phyloP scores from a whole-genome alignment of 345 rosid genomes.

The Bretschneidera sinensis region DNA sequence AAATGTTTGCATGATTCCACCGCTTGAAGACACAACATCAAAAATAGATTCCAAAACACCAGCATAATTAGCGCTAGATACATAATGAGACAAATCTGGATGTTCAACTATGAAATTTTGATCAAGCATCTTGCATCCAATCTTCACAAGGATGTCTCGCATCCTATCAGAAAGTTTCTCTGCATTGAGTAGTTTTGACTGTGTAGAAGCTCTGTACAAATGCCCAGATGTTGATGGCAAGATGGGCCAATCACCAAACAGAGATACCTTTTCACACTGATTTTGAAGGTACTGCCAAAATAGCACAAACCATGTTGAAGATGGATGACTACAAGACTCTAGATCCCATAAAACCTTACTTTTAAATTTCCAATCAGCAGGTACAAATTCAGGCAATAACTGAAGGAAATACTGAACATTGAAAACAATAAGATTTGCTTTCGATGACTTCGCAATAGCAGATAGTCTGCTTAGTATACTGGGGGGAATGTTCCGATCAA shows the following conservation, averaged over 20 bases:
- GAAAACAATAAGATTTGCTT: slow-evolving; percentile 58
- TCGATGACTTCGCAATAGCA: slow-evolving; percentile 60
- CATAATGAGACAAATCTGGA: slow-evolving; percentile 64
- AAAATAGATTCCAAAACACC: slow-evolving; percentile 74
- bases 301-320: slow-evolving; percentile 74
- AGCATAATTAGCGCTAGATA: slow-evolving; percentile 49
- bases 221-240: slow-evolving; percentile 79
- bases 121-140: slow-evolving; percentile 83
- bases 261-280: slow-evolving; percentile 54
- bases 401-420: slow-evolving; percentile 47
- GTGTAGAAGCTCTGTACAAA: slow-evolving; percentile 62
- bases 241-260: slow-evolving; percentile 90
- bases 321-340: slow-evolving; percentile 55
- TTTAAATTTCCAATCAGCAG: slow-evolving; percentile 77
- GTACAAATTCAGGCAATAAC: slow-evolving; percentile 70
- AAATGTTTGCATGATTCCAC: slow-evolving; percentile 27
- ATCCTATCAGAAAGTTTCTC: slow-evolving; percentile 59
- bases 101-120: slow-evolving; percentile 54
- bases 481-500: slow-evolving; percentile 63
- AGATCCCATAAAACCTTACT: slow-evolving; percentile 69
- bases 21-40: slow-evolving; percentile 47
- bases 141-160: slow-evolving; percentile 55
- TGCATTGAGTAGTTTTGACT: slow-evolving; percentile 64
- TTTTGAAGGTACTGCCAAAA: slow-evolving; percentile 76
- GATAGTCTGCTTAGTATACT: slow-evolving; percentile 54